Evolutionary conservation across 192 early-diverging fungal genomes (phyloP).

Genomic region (Gaertneriomyces sp.): DNA sequence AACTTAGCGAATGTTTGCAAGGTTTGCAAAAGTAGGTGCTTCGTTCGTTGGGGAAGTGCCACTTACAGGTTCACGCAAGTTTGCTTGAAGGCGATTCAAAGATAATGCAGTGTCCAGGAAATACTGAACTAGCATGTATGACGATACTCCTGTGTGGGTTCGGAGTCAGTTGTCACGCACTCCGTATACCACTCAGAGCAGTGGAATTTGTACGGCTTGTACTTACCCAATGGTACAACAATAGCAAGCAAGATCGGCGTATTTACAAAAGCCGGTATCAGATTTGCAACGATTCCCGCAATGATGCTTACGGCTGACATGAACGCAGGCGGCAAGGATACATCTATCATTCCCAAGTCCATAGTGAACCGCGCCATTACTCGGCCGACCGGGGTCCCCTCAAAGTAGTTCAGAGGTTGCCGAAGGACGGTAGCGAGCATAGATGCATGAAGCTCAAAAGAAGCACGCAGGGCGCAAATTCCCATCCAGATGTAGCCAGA

Average conservation of each 20-base stretch:
- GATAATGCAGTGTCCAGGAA: neutral
- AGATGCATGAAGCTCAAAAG: slow-evolving; percentile 60
- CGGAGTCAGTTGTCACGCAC: neutral
- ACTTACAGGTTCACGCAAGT: neutral
- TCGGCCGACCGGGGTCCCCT: slow-evolving; percentile 60
- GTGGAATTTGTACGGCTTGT: no score
- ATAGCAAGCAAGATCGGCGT: slow-evolving; percentile 1
- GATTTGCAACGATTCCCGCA: neutral
- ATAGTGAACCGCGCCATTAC: slow-evolving; percentile 58
- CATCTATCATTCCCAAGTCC: slow-evolving; percentile 64
- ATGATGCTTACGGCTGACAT: neutral
- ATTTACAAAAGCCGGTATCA: slow-evolving; percentile 6
- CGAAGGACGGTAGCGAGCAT: slow-evolving; percentile 63
- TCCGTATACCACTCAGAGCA: neutral
- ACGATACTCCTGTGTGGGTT: neutral
- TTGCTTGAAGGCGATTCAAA: slow-evolving; percentile 7
- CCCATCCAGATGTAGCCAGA: slow-evolving; percentile 46
- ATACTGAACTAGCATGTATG: neutral
- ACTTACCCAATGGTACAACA: neutral
- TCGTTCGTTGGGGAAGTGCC: no score
- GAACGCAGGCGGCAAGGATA: slow-evolving; percentile 51
- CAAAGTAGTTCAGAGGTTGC: slow-evolving; percentile 72
- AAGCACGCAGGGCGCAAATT: slow-evolving; percentile 47
- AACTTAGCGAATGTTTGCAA: no score
- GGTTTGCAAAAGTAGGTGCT: no score